Evolutionary conservation across 2,329 filamentous ascomycete genomes (phyloP), one percentile per base, ranked within the genome.

Genomic region (Xylariaceae sp.): DNA sequence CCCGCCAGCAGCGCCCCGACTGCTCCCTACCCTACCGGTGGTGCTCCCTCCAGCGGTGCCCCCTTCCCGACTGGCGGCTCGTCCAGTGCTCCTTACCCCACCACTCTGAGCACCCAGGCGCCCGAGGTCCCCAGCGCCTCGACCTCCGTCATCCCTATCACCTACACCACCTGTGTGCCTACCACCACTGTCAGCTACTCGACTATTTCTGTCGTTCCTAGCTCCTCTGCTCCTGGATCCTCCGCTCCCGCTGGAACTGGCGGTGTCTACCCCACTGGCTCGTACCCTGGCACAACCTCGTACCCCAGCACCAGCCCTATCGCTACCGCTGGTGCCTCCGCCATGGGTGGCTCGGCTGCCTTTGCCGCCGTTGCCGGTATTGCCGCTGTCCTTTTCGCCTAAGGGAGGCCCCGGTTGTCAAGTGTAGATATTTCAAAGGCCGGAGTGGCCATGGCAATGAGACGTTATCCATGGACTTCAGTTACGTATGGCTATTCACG

Each of bases 311-410:
- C 79, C 66, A 70, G 64, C 63, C 66, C 67, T 51, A 70, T 70
- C 57, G 63, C 67, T 43, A 81, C 77, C 49, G 81, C 77, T 62
- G 83, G 79, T 70, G 83, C 82, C 63, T 75, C 76, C 66, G 75
- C 78, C 68, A 70, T 85, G 66, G 76, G 76, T 60, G 80, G 78
- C 76, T 84, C 82, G 59, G 77, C 77, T 69, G 59, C 79, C 68
- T 73, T 84, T 69, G 83, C 82, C 71, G 82, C 78, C 63, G 77
- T 74, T 47, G 82, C 79, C 73, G 82, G 81, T 75, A 70, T 81
- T 53, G 78, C 75, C 59, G 82, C 81, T 70, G 73, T 82, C 69
- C 67, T 80, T 75, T 73, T 86, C 68, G 79, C 78, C 72, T 85
- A 85, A 81, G 62, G 54, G 56, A 47, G n/a, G n/a, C 26, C 46